These are phyloP conservation scores for Raffaelea ambrosiae DNA, from an alignment of 2,329 filamentous ascomycete species.

Conservation along the genomic window DNA sequence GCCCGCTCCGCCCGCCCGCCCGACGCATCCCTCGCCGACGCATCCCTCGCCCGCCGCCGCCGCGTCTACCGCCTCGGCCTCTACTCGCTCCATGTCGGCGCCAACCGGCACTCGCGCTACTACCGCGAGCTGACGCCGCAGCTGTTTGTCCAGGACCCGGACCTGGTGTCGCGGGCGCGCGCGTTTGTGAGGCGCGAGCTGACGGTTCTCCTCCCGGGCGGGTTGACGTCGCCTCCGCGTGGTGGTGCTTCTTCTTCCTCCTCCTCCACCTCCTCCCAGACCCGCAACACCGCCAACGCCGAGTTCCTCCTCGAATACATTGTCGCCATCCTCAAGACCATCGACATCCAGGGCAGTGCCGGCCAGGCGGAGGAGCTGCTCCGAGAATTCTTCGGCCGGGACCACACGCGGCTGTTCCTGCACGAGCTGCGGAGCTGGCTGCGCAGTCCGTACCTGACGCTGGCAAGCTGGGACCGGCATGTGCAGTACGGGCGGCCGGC, in stretches of 20 bases:
- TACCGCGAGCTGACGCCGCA: slow-evolving; percentile 64
- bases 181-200: slow-evolving; percentile 79
- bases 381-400: slow-evolving; percentile 65
- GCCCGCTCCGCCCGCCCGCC: too few species aligned
- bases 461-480: slow-evolving; percentile 71
- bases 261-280: too few species aligned
- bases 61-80: slow-evolving; percentile 64
- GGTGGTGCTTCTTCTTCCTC: too few species aligned
- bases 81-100: slow-evolving; percentile 75
- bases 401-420: slow-evolving; percentile 66
- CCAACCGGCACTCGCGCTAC: slow-evolving; percentile 70
- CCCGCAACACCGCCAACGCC: slow-evolving; percentile 47
- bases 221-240: too few species aligned
- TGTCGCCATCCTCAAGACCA: slow-evolving; percentile 70
- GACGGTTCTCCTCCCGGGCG: slow-evolving; percentile 38
- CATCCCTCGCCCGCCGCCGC: slow-evolving; percentile 50
- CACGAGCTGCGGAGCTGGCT: slow-evolving; percentile 82
- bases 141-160: slow-evolving; percentile 53
- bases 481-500: slow-evolving; percentile 54
- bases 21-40: slow-evolving; percentile 15
- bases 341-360: slow-evolving; percentile 70
- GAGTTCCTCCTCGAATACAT: slow-evolving; percentile 86
- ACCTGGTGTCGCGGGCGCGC: slow-evolving; percentile 66
- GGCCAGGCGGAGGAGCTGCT: slow-evolving; percentile 76
- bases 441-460: slow-evolving; percentile 63